A percentile compares a stretch with the other conserved stretches of the same genome.
Conservation (phyloP, 2,329 filamentous ascomycete species). For the Sporothrix globosa region DNA sequence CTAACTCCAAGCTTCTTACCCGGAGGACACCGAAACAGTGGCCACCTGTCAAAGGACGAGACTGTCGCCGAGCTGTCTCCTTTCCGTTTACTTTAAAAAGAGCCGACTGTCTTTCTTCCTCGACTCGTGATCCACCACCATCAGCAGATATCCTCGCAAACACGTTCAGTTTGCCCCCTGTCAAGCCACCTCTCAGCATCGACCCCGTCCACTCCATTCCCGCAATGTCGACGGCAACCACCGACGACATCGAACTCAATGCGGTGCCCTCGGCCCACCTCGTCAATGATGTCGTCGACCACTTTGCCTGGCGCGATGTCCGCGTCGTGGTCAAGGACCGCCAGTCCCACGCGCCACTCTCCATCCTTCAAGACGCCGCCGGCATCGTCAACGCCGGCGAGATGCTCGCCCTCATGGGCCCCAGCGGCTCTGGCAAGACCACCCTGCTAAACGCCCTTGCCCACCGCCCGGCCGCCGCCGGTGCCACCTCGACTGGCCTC, state of each 20-base stretch:
- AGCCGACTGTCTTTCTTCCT: too few species aligned
- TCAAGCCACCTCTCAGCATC: too few species aligned
- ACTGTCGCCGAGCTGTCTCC: too few species aligned
- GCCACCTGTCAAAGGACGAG: too few species aligned
- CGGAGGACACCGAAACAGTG: too few species aligned
- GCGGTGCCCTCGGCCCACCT: conserved; percentile 54
- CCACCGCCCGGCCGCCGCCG: conserved; percentile 54
- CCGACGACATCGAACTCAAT: conserved; percentile 41
- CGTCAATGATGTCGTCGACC: conserved; percentile 65
- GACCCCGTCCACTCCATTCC: neutral
- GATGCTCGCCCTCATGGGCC: conserved; percentile 80
- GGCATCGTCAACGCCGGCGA: conserved; percentile 70
- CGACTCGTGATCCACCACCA: too few species aligned
- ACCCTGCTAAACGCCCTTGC: conserved; percentile 82
- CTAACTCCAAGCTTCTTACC: too few species aligned
- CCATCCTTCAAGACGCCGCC: conserved; percentile 64
- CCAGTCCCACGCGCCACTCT: conserved; percentile 63
- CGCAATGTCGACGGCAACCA: conserved; percentile 6
- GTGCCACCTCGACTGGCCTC: conserved; percentile 50
- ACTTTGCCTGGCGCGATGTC: conserved; percentile 67
- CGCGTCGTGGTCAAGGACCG: conserved; percentile 76
- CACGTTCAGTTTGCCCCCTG: neutral
- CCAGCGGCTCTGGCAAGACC: conserved; percentile 74
- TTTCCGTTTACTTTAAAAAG: too few species aligned
- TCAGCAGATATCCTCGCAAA: too few species aligned